Evolutionary conservation across 306 rosid genomes (phyloP).

Genomic region (Rosa lucieae): DNA sequence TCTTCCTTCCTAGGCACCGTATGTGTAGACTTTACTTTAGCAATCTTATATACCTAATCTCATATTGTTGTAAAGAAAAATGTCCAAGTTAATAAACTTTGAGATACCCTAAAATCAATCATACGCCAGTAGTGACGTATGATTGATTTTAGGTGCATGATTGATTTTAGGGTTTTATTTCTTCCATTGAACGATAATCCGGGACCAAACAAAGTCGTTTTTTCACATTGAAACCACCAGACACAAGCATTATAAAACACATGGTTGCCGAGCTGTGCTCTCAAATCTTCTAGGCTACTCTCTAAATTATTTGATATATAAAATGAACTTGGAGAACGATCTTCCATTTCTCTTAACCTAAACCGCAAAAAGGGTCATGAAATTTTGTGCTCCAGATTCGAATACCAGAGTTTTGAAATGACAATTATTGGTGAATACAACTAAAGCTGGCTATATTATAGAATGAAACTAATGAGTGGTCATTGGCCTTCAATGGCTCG

Average conservation of each 20-base stretch:
- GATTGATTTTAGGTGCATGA: background rate
- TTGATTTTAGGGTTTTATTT: background rate
- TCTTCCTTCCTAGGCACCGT: too few relatives aligned
- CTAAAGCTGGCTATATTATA: background rate
- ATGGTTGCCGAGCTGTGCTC: background rate
- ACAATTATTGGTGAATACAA: conserved; percentile 14
- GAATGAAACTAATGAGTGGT: background rate
- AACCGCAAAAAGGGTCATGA: conserved; percentile 6
- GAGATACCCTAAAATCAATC: background rate
- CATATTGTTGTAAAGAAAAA: background rate
- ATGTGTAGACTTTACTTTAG: too few relatives aligned
- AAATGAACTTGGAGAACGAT: conserved; percentile 5
- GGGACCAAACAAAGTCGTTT: background rate
- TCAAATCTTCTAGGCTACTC: conserved; percentile 16
- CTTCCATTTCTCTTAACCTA: background rate
- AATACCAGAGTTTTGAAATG: conserved; percentile 12
- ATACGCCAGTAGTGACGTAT: background rate
- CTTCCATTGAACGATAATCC: background rate
- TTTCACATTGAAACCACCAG: background rate
- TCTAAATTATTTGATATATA: conserved; percentile 5
- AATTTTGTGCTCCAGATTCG: conserved; percentile 11
- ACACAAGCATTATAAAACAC: conserved; percentile 2
- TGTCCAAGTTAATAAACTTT: background rate
- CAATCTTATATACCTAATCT: background rate
- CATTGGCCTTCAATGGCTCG: conserved; percentile 7